phyloP scores from a whole-genome alignment of 1,284 basidiomycete genomes.

The Coniferiporia sulphurascens region DNA sequence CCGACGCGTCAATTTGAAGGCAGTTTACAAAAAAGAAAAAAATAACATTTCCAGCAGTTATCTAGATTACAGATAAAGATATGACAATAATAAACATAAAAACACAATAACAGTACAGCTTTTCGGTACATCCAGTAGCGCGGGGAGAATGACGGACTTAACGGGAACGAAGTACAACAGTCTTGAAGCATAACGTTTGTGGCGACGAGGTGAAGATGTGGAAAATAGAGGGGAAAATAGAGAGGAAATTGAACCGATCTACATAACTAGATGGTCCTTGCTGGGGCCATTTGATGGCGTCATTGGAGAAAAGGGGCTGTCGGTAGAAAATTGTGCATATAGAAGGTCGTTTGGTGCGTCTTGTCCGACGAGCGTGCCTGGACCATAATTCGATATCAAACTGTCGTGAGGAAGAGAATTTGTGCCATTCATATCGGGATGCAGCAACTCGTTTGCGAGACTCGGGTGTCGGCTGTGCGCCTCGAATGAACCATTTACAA shows the following conservation, averaged over 20 bases:
- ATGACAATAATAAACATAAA: not conserved
- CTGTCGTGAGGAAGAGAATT: not conserved
- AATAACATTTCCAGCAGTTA: too few species aligned
- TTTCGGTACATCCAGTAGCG: not conserved
- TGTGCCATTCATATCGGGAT: not conserved
- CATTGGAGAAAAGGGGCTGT: not conserved
- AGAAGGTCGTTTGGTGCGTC: not conserved
- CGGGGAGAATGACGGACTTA: too few species aligned
- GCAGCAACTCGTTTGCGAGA: not conserved
- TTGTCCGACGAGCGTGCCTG: not conserved
- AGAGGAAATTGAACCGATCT: too few species aligned
- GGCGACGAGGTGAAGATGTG: too few species aligned
- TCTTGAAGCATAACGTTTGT: too few species aligned
- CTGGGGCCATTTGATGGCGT: not conserved
- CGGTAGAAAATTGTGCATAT: not conserved
- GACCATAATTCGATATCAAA: not conserved
- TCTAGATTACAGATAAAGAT: not conserved
- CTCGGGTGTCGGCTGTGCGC: not conserved
- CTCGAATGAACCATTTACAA: not conserved
- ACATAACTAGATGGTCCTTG: too few species aligned
- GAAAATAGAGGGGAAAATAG: too few species aligned
- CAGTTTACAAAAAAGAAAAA: too few species aligned
- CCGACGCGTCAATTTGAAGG: too few species aligned
- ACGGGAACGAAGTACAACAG: too few species aligned
- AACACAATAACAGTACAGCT: not conserved